Base-by-base conservation (phyloP, 208 protist genomes). In the Acanthamoeba culbertsoni region DNA sequence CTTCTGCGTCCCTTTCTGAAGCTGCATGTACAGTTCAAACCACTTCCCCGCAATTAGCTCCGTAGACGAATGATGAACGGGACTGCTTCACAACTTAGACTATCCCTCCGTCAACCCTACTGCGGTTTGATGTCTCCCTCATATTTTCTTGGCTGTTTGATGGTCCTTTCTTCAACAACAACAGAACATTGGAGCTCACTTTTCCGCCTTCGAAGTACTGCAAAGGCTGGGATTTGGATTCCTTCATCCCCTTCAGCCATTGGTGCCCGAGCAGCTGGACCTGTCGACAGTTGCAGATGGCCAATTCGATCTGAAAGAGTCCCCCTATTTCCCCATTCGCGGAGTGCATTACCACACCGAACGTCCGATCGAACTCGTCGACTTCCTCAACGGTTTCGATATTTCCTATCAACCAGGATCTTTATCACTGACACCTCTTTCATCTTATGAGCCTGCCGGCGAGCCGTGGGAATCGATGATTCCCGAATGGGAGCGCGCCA, bases 281-380 rank as follows among this genome's bases (percentile, higher is more conserved):
- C 55, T 90, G 31, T 75, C 43, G 18, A 18, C 55, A 43, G 8
- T 28, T 33, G 73, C 7, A 1, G 28, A 43, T n/a, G 43, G 28
- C n/a, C 16, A 23, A 10, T 37, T 86, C 28, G 18, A 57, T 33
- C 23, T 92, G 7, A 2, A 12, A 3, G 14, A 35, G 65, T 3
- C 77, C 33, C 93, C 73, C 28, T 31, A 75, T 55, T 82, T 43
- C 35, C 31, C 45, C 55, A 45, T 92, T 20, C 62, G 93, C 23
- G 46, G 42, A 10, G 53, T 53, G 82, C 93, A 94, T 45, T 26
- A 90, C 63, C 93, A 94, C 55, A 92, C 93, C 37, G 57, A 90
- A 63, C 93, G 92, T 42, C 93, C 93, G n/a, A 53, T 94, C 40
- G 93, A 94, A 46, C 84, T 94, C 12, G 84, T 57, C n/a, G 65